Evolutionary conservation across 495 filamentous ascomycete genomes (phyloP).

Genomic region (Penicillium dipodomyicola): DNA sequence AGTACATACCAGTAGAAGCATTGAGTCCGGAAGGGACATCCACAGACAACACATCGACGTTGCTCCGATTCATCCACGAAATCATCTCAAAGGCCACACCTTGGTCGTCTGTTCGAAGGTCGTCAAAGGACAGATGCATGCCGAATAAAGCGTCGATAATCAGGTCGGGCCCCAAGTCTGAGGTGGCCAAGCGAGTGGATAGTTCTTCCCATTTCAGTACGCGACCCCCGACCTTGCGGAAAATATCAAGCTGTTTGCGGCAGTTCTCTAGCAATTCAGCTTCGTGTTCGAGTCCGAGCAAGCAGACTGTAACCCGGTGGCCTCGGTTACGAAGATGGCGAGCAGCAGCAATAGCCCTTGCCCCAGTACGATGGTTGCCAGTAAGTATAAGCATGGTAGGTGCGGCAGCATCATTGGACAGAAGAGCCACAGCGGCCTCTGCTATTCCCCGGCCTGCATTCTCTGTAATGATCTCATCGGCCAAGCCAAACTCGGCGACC

Average conservation of each 20-base stretch:
- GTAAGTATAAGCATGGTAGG: slow-evolving; percentile 78
- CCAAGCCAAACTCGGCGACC: slow-evolving; percentile 76
- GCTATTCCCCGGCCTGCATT: slow-evolving; percentile 87
- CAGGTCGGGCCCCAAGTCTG: slow-evolving; percentile 66
- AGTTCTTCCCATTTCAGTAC: slow-evolving; percentile 58
- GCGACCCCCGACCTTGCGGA: slow-evolving; percentile 71
- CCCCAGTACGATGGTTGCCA: slow-evolving; percentile 84
- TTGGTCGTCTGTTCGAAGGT: slow-evolving; percentile 76
- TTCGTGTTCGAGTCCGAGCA: slow-evolving; percentile 76
- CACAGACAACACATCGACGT: slow-evolving; percentile 73
- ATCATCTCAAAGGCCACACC: slow-evolving; percentile 79
- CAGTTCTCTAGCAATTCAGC: slow-evolving; percentile 71
- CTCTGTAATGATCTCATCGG: slow-evolving; percentile 86
- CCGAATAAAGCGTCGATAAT: slow-evolving; percentile 88
- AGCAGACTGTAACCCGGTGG: slow-evolving; percentile 71
- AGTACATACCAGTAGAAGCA: slow-evolving; percentile 63
- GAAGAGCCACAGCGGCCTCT: slow-evolving; percentile 67
- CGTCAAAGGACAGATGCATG: slow-evolving; percentile 78
- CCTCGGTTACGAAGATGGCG: slow-evolving; percentile 82
- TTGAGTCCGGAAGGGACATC: slow-evolving; percentile 87
- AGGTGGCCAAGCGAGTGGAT: slow-evolving; percentile 49
- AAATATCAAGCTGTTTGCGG: slow-evolving; percentile 70
- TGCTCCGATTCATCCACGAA: slow-evolving; percentile 80
- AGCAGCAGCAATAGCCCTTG: slow-evolving; percentile 78
- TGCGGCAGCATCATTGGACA: slow-evolving; percentile 43